These are phyloP conservation scores for Triglochin maritima DNA, from an alignment of 106 monocot genomes.

Conservation along the genomic window DNA sequence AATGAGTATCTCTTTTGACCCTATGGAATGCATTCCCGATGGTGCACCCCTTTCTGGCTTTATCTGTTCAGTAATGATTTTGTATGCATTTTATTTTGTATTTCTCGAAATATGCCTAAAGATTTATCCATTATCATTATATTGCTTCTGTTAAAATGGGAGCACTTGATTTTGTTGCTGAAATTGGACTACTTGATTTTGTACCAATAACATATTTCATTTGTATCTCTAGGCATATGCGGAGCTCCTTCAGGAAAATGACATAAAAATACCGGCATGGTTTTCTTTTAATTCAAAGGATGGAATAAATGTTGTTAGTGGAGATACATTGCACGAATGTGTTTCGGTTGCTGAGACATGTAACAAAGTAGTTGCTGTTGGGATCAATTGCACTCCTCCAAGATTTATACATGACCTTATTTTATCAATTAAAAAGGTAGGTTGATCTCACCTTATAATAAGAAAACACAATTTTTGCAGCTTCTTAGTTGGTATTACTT, in stretches of 20 bases:
- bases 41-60: too few relatives aligned
- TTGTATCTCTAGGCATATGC: conserved; percentile 53
- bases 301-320: conserved; percentile 78
- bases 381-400: conserved; percentile 95
- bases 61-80: too few relatives aligned
- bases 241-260: conserved; percentile 72
- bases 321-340: conserved; percentile 75
- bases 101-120: too few relatives aligned
- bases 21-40: too few relatives aligned
- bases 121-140: too few relatives aligned
- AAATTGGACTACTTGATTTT: too few relatives aligned
- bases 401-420: conserved; percentile 75
- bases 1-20: too few relatives aligned
- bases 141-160: too few relatives aligned
- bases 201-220: too few relatives aligned
- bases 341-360: conserved; percentile 56
- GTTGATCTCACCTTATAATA: not conserved
- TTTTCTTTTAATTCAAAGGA: conserved; percentile 91
- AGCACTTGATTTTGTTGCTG: too few relatives aligned
- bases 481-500: not conserved
- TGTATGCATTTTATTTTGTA: too few relatives aligned
- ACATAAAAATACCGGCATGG: conserved; percentile 82
- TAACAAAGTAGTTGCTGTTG: conserved; percentile 58
- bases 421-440: conserved; percentile 62
- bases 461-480: not conserved